A percentile compares a stretch with the other conserved stretches of the same genome.
phyloP scores from a whole-genome alignment of 768 basidiomycete species.

The Amanita pallidorosea region DNA sequence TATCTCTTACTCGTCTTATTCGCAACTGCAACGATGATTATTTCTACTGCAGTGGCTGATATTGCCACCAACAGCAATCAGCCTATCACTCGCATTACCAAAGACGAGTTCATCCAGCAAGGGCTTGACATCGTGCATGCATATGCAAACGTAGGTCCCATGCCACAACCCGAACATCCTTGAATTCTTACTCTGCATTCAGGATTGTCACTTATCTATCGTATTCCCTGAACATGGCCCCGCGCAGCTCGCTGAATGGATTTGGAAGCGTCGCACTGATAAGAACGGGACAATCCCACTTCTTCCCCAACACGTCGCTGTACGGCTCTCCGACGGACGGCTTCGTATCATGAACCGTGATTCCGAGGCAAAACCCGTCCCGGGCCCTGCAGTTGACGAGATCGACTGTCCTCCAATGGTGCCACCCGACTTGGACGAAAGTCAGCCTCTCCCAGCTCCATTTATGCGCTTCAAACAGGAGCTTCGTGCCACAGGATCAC shows the following conservation, averaged over 20 bases:
- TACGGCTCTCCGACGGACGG: not conserved
- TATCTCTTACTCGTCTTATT: not conserved
- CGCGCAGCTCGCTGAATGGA: not conserved
- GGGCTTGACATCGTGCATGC: constrained; percentile 5
- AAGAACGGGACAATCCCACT: not conserved
- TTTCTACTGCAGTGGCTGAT: too few relatives aligned
- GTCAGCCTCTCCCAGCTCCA: not conserved
- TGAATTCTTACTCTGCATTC: not conserved
- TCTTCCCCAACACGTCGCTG: not conserved
- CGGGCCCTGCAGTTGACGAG: not conserved
- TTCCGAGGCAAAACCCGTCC: not conserved
- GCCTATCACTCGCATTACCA: constrained; percentile 1
- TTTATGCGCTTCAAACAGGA: not conserved
- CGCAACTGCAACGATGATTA: not conserved
- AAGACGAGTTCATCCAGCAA: constrained; percentile 6
- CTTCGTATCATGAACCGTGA: not conserved
- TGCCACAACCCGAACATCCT: not conserved
- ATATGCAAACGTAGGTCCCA: constrained; percentile 6
- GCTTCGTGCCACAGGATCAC: not conserved
- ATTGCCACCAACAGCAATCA: not conserved
- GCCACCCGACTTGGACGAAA: constrained; percentile 2
- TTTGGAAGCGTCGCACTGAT: not conserved
- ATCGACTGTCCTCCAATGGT: not conserved
- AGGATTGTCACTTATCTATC: not conserved
- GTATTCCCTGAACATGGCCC: not conserved